These are phyloP conservation scores for Mycena indigotica DNA, from an alignment of 768 basidiomycete species.

Conservation along the genomic window DNA sequence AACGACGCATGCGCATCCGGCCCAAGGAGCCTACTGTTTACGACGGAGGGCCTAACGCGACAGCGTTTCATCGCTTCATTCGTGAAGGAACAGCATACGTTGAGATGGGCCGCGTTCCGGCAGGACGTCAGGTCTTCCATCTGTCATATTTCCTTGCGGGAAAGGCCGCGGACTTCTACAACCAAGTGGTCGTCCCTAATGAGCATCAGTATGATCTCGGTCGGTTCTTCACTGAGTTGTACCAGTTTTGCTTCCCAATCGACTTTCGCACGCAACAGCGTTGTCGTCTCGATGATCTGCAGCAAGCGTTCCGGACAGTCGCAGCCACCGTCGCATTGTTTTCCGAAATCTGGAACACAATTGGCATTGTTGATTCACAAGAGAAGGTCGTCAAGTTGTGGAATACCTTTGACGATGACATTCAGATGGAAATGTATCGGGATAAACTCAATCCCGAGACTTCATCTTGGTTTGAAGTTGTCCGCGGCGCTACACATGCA, in stretches of 20 bases:
- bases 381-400: conserved; percentile 38
- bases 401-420: conserved; percentile 28
- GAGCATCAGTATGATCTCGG: conserved; percentile 1
- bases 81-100: not conserved
- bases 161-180: not conserved
- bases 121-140: not conserved
- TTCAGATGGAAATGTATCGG: conserved; percentile 33
- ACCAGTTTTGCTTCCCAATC: conserved; percentile 37
- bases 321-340: conserved; percentile 34
- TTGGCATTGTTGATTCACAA: conserved; percentile 27
- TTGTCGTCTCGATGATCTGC: conserved; percentile 18
- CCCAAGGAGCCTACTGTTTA: not conserved
- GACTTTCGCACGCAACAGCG: conserved; percentile 32
- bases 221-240: conserved; percentile 33
- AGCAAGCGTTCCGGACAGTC: conserved; percentile 30
- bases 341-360: conserved; percentile 29
- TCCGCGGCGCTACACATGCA: conserved; percentile 27
- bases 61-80: conserved; percentile 1
- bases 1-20: not conserved
- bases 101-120: not conserved
- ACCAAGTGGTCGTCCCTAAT: conserved; percentile 1
- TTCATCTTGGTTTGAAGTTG: conserved; percentile 29
- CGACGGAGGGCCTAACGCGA: not conserved
- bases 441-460: conserved; percentile 30
- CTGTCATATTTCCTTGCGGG: not conserved